Conservation (phyloP, 2,329 filamentous ascomycete genomes). For the Chrysoporthe austroafricana region DNA sequence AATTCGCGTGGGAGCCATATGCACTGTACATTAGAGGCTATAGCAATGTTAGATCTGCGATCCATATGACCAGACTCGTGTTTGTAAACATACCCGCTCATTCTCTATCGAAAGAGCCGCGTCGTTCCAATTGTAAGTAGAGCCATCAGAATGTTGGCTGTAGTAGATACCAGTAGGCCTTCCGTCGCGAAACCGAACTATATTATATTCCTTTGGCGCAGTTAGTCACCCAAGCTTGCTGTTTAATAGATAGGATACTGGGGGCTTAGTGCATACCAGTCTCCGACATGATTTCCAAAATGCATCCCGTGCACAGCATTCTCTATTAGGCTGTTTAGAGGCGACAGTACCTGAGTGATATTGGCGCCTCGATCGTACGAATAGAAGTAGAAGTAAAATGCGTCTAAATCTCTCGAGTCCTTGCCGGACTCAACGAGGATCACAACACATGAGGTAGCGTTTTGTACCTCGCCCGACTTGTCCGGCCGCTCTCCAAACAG, state of each 20-base stretch:
- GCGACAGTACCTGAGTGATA: conserved; percentile 39
- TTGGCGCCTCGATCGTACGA: conserved; percentile 40
- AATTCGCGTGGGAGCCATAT: conserved; percentile 42
- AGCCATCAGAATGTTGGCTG: conserved; percentile 25
- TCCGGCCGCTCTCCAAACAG: conserved; percentile 36
- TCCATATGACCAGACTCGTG: background rate
- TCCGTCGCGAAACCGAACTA: conserved; percentile 36
- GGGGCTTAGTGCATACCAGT: conserved; percentile 30
- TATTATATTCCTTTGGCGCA: conserved; percentile 38
- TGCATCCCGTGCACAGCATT: conserved; percentile 22
- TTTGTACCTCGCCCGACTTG: conserved; percentile 30
- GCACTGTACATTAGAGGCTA: conserved; percentile 43
- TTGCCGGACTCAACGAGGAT: conserved; percentile 36
- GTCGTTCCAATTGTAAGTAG: conserved; percentile 35
- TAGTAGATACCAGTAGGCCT: conserved; percentile 27
- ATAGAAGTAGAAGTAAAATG: conserved; percentile 43
- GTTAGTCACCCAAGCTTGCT: background rate
- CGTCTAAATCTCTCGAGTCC: conserved; percentile 35
- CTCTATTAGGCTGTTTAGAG: conserved; percentile 33
- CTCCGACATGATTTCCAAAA: conserved; percentile 36
- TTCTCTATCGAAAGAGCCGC: conserved; percentile 31
- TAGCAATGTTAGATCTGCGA: background rate
- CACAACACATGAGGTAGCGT: conserved; percentile 38
- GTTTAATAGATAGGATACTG: background rate
- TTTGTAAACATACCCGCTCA: conserved; percentile 34